Conservation (phyloP, 306 rosid species). For the Dicorynia guianensis region DNA sequence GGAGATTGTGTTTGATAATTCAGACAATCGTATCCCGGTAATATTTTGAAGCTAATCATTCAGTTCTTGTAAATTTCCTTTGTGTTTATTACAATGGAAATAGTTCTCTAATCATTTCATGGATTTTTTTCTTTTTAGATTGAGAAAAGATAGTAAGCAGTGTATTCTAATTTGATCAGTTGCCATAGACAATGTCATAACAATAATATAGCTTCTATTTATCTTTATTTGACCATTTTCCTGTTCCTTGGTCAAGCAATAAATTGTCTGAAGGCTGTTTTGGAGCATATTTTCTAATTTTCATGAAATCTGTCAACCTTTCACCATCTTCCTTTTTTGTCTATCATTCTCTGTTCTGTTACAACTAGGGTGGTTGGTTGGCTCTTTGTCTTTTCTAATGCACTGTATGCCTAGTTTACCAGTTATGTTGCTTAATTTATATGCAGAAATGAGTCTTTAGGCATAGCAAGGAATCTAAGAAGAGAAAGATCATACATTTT, state of each 20-base stretch:
- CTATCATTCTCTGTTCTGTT: background rate
- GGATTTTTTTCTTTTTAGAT: conserved; percentile 2
- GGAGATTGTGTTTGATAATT: conserved; percentile 96
- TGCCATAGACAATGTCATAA: background rate
- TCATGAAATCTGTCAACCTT: background rate
- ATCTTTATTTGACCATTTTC: background rate
- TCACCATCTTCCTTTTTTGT: background rate
- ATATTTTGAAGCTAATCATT: conserved; percentile 32
- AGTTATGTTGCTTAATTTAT: conserved; percentile 10
- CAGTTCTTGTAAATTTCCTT: background rate
- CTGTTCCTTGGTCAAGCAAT: background rate
- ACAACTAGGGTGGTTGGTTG: background rate
- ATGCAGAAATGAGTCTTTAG: background rate
- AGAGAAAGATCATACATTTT: background rate
- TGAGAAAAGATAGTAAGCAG: background rate
- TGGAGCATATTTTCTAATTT: conserved; percentile 16
- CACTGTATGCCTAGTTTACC: background rate
- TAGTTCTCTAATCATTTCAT: too few relatives aligned
- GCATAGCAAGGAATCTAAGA: conserved; percentile 5
- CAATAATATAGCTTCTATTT: background rate
- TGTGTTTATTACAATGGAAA: background rate
- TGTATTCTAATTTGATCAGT: conserved; percentile 5
- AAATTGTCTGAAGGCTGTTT: conserved; percentile 1
- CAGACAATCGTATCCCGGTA: conserved; percentile 98
- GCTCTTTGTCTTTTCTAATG: background rate